Evolutionary conservation across 768 basidiomycete species (phyloP).

Genomic region (Albatrellus ellisii): DNA sequence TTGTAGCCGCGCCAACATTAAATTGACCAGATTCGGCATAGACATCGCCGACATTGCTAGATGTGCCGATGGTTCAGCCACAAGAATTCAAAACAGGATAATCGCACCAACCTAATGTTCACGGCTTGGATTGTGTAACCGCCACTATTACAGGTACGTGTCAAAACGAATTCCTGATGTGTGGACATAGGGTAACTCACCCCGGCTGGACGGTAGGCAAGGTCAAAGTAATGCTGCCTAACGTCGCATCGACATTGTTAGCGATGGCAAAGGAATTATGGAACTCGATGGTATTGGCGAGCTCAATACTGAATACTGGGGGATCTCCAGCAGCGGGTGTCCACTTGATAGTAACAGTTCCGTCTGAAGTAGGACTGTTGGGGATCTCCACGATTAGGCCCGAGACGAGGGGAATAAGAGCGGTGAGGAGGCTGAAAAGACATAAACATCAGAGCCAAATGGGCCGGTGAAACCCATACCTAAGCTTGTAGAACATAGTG

Average conservation of each 20-base stretch:
- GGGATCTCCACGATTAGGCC: slow-evolving; percentile 3
- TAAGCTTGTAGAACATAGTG: slow-evolving; percentile 3
- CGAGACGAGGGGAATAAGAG: slow-evolving; percentile 10
- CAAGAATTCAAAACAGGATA: too few relatives aligned
- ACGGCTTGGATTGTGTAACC: too few relatives aligned
- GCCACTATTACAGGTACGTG: too few relatives aligned
- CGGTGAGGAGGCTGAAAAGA: slow-evolving; percentile 2
- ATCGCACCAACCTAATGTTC: too few relatives aligned
- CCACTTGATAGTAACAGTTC: slow-evolving; percentile 4
- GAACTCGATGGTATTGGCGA: slow-evolving; percentile 4
- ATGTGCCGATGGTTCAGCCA: too few relatives aligned
- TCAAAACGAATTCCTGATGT: too few relatives aligned
- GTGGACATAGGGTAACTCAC: too few relatives aligned
- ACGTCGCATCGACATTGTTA: slow-evolving; percentile 4
- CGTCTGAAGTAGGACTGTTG: slow-evolving; percentile 2
- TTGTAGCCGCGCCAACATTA: too few relatives aligned
- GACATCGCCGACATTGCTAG: too few relatives aligned
- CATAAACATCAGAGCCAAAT: background rate
- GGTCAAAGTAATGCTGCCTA: background rate
- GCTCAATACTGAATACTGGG: background rate
- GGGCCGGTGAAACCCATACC: background rate
- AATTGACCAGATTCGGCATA: too few relatives aligned
- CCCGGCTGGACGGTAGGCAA: slow-evolving; percentile 8
- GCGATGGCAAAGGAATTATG: slow-evolving; percentile 10
- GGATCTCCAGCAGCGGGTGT: background rate